Base-by-base conservation (phyloP, 2,329 filamentous ascomycete species). In the Hypoxylon sp. region DNA sequence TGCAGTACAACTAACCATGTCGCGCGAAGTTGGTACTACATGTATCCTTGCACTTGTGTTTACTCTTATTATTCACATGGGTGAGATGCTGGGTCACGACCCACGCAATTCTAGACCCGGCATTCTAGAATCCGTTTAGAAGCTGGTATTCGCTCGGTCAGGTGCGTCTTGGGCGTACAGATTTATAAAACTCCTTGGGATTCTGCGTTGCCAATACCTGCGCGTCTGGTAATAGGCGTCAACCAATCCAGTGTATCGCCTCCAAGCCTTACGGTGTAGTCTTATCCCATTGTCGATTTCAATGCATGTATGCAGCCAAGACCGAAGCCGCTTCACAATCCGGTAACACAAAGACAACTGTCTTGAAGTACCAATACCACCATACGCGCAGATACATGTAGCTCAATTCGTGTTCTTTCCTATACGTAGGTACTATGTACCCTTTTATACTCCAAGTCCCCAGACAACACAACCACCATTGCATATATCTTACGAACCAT, bases 101-200 rank as follows among this genome's bases (percentile, higher is more conserved):
- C 58, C 57, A 64, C 35, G 61, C 35, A n/a, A 50, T 56, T 46
- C 54, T 51, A 42, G 37, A 57, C 32, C 42, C 27, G 19, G 19
- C 52, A 54, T 67, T 69, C 67, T 68, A 68, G 64, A 72, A 72
- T 39, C 7, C 48, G 53, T 63, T 46, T 67, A 8, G 66, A 69
- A 65, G 44, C 59, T 39, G 31, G 62, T 31, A 3, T 37, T 32
- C 10, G n/a, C 48, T 52, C 48, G 53, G 37, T 35, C 47, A 58
- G 35, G 15, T 37, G 31, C 52, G 24, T 47, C 42, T 6, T 35
- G 8, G 61, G 11, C 39, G 21, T 62, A 61, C 58, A 35, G 13
- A 57, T 42, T 51, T 11, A 55, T 56, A 62, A 29, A 42, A 50
- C 15, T n/a, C 29, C 21, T 47, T 47, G 27, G 15, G 8, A 35